phyloP scores from a whole-genome alignment of 345 rosid genomes.

The Hibiscus syriacus region DNA sequence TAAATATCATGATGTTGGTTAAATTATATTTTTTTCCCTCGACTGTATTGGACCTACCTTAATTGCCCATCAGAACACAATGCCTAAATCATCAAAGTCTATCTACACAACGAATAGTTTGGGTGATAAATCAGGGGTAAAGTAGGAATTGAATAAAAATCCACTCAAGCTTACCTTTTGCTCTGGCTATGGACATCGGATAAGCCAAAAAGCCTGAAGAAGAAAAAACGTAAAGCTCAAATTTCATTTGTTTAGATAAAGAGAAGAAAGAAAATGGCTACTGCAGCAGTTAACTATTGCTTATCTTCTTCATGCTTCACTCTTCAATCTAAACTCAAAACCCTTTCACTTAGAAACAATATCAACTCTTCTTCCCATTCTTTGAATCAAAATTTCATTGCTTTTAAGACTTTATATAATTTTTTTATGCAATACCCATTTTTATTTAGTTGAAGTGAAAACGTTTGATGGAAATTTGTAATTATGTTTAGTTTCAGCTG shows the following conservation, averaged over 20 bases:
- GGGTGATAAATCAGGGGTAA: not conserved
- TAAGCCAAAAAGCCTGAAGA: conserved; percentile 6
- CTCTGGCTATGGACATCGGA: conserved; percentile 8
- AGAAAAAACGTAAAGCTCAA: not conserved
- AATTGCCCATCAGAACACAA: no score
- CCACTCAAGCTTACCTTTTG: not conserved
- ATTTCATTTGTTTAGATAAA: not conserved
- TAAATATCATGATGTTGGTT: no score
- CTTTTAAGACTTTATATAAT: conserved; percentile 35
- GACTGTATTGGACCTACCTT: no score
- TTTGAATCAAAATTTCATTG: conserved; percentile 14
- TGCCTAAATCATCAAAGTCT: no score
- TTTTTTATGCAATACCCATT: not conserved
- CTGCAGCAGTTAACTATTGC: conserved; percentile 25
- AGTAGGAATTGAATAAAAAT: not conserved
- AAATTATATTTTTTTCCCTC: no score
- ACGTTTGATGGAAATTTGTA: not conserved
- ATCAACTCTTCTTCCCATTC: conserved; percentile 24
- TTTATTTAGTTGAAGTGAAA: not conserved
- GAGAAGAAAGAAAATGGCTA: conserved; percentile 32
- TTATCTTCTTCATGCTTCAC: conserved; percentile 49
- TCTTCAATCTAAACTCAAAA: conserved; percentile 47
- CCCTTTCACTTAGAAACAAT: conserved; percentile 39
- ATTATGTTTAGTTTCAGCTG: not conserved
- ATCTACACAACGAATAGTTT: no score